Base-by-base conservation (phyloP, 805 yeast genomes). In the Saitoella complicata region DNA sequence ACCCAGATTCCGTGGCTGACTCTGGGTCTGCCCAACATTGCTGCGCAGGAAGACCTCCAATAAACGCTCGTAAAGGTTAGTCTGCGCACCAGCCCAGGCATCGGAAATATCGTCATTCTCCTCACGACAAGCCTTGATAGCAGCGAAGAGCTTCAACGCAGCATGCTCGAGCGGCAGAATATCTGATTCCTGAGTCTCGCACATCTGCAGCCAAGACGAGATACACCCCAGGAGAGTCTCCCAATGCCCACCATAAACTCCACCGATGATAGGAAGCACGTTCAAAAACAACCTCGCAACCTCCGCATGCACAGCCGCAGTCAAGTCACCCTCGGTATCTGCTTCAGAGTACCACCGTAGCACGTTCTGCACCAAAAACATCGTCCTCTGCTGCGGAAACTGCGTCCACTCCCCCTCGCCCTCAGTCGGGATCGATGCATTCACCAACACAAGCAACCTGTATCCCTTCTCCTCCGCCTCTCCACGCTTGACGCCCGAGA, bases 341-440 rank as follows among this genome's bases (percentile, higher is more conserved):
- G 77, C 68, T 29, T 76, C 80, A 21, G 42, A 21, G 8, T 78
- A 51, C 83, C 87, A 79, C 12, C 60, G 61, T 4, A 59, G 55
- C 1, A 85, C 50, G 5, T 72, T 68, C 38, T 66, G 70, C 12
- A 82, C 49, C 6, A 79, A 60, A 83, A 80, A 73, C 38, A 67
- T 70, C 37, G 79, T 62, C 51, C 91, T 69, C 54, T 77, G 86
- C 2, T 71, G 66, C 5, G 83, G 79, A 30, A 81, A 61, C 2
- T 76, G 66, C n/a, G 57, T 60, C 39, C 60, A 62, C 1, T 45
- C 54, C 21, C 49, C 49, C 11, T 60, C 66, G 12, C 61, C 53
- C 3, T 48, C 48, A 39, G 31, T 1, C 41, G 21, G 46, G 75
- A 64, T 49, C 65, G 60, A 41, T 46, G 67, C 64, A 40, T 65